Percentiles rank a stretch among this genome's conserved stretches.
Evolutionary conservation across 495 filamentous ascomycete species (phyloP).

Genomic region (Filosporella fistucella): DNA sequence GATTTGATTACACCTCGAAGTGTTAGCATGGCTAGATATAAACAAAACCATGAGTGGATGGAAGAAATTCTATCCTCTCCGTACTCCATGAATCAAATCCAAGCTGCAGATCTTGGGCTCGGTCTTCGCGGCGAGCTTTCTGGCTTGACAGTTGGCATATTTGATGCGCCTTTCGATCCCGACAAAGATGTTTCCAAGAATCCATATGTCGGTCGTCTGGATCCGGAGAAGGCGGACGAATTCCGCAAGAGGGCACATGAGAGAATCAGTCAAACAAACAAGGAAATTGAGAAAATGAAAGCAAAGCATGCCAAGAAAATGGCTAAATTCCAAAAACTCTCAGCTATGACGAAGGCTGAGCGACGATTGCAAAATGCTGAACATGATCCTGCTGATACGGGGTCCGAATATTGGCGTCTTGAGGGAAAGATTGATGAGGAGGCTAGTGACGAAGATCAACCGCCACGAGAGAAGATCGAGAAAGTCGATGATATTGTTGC

Average conservation of each 20-base stretch:
- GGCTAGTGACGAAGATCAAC: conserved; percentile 50
- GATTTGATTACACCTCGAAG: conserved; percentile 85
- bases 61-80: conserved; percentile 92
- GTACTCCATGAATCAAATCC: conserved; percentile 75
- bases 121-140: conserved; percentile 84
- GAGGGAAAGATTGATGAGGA: conserved; percentile 56
- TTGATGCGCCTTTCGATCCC: conserved; percentile 49
- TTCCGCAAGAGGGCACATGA: conserved; percentile 70
- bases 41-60: conserved; percentile 98
- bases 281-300: conserved; percentile 80
- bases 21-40: conserved; percentile 77
- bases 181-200: conserved; percentile 32
- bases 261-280: conserved; percentile 58
- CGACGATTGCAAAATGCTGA: conserved; percentile 52
- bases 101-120: conserved; percentile 80
- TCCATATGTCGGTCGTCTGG: conserved; percentile 50
- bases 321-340: conserved; percentile 65
- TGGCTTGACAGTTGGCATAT: conserved; percentile 73
- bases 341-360: conserved; percentile 60
- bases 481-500: conserved; percentile 65
- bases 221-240: conserved; percentile 63
- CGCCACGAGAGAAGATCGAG: conserved; percentile 49
- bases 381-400: conserved; percentile 45
- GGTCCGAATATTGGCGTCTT: conserved; percentile 57
- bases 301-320: conserved; percentile 68